phyloP scores from a whole-genome alignment of 2,329 filamentous ascomycete species.

The Elsinoe batatas region DNA sequence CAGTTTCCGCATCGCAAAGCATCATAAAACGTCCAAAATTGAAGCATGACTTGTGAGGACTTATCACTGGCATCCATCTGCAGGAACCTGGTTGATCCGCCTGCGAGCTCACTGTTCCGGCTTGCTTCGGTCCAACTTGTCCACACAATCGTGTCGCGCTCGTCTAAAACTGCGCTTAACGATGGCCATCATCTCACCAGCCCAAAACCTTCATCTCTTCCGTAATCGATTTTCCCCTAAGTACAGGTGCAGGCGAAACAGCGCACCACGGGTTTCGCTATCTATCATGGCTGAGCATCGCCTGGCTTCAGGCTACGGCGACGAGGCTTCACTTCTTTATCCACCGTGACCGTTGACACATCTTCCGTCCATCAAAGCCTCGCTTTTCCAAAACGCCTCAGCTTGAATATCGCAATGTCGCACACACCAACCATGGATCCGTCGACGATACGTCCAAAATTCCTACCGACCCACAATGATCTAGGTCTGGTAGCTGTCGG shows the following conservation, averaged over 20 bases:
- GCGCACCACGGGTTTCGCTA: slow-evolving; percentile 6
- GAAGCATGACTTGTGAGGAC: too few relatives aligned
- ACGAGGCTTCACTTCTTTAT: background rate
- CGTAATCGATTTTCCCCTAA: slow-evolving; percentile 12
- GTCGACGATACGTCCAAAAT: slow-evolving; percentile 56
- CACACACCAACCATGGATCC: slow-evolving; percentile 31
- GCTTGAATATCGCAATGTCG: background rate
- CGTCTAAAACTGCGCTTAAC: slow-evolving; percentile 14
- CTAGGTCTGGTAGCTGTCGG: slow-evolving; percentile 89
- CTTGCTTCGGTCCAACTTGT: background rate
- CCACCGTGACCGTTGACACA: slow-evolving; percentile 3
- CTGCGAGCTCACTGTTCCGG: background rate
- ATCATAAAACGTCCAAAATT: too few relatives aligned
- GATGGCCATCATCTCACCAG: background rate
- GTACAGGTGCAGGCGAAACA: slow-evolving; percentile 14
- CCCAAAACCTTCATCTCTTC: slow-evolving; percentile 9
- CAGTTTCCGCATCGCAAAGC: too few relatives aligned
- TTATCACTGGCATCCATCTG: background rate
- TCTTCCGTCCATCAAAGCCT: background rate
- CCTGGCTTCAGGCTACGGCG: background rate
- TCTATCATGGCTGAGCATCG: slow-evolving; percentile 6
- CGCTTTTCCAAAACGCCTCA: background rate
- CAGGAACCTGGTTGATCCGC: slow-evolving; percentile 11
- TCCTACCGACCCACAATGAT: slow-evolving; percentile 68
- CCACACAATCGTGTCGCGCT: background rate